Base-by-base conservation (phyloP, 1,284 basidiomycete genomes). In the Mrakiaceae sp. region DNA sequence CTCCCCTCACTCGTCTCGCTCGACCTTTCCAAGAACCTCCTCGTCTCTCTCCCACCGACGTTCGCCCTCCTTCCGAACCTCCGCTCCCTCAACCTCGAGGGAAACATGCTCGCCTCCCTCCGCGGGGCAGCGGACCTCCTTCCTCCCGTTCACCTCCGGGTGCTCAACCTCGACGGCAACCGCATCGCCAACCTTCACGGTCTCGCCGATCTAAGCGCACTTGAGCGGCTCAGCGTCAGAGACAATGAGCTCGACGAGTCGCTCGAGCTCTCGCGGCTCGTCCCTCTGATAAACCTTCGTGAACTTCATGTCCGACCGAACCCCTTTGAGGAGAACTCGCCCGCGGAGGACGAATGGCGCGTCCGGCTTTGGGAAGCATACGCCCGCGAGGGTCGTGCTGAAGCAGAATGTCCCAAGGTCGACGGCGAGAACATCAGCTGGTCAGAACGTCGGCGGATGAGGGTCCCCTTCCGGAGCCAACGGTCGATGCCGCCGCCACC, bases 111-210 rank as follows among this genome's bases (percentile, higher is more conserved):
- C 61, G 49, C 51, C 44, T 63, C 57, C 1, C 62, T 66, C 7
- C 65, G 65, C 11, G 60, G 60, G 4, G 60, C 60, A 3, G 60
- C 62, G 12, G 42, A 48, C 5, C 27, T 66, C 55, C 56, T 66
- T 12, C 64, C 64, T 3, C 11, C 54, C 4, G 27, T 40, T 12
- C 60, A 60, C 16, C 56, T 66, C 42, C 53, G 47, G 5, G 64
- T 66, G 6, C 55, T 66, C 49, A 66, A 62, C 50, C 64, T 66
- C 27, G 64, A 66, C 52, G 27, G 50, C 27, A 66, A 66, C 27
- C 64, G 64, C 9, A 51, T 66, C 50, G 51, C 64, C 8, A 66
- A 61, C 64, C 60, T 66, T 8, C 64, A 66, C 39, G 64, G 64
- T 8, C 56, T 66, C 14, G 42, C 58, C 1, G 47, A 43, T n/a